These are phyloP conservation scores for Nemania bipapillata DNA, from an alignment of 2,329 filamentous ascomycete genomes.

Conservation along the genomic window DNA sequence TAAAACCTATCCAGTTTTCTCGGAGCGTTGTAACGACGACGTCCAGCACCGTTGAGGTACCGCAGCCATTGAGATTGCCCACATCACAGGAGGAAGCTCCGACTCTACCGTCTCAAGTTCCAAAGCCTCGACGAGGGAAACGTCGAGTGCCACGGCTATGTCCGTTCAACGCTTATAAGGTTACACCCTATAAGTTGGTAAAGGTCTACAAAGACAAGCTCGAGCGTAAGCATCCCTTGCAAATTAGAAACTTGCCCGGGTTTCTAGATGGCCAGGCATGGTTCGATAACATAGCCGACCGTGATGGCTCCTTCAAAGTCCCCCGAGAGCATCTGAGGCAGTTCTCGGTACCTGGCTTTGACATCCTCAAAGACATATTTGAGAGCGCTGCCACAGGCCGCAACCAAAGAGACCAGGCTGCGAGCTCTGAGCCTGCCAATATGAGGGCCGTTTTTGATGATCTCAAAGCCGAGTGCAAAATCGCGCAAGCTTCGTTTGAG, in stretches of 20 bases:
- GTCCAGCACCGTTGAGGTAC: neutral
- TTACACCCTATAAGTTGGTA: constrained; percentile 23
- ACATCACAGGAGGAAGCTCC: neutral
- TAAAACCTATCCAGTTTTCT: neutral
- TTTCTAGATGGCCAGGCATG: constrained; percentile 24
- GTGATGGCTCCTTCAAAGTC: constrained; percentile 22
- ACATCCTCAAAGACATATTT: constrained; percentile 23
- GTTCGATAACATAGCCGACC: constrained; percentile 13
- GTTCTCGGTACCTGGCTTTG: constrained; percentile 13
- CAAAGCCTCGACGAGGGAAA: neutral
- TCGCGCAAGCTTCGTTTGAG: constrained; percentile 2
- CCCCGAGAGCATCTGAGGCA: neutral
- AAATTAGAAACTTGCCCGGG: constrained; percentile 29
- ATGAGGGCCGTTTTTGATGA: constrained; percentile 19
- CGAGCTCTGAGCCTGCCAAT: neutral
- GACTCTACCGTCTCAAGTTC: too few relatives aligned
- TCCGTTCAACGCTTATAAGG: constrained; percentile 21
- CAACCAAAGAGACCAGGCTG: neutral
- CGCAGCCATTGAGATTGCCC: neutral
- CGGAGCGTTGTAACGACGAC: neutral
- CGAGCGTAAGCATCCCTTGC: constrained; percentile 8
- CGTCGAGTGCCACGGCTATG: constrained; percentile 7
- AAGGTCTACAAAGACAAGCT: constrained; percentile 25
- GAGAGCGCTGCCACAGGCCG: constrained; percentile 16
- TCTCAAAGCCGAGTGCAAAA: constrained; percentile 19